Conservation (phyloP, 768 basidiomycete species). For the Lentinula aciculospora region DNA sequence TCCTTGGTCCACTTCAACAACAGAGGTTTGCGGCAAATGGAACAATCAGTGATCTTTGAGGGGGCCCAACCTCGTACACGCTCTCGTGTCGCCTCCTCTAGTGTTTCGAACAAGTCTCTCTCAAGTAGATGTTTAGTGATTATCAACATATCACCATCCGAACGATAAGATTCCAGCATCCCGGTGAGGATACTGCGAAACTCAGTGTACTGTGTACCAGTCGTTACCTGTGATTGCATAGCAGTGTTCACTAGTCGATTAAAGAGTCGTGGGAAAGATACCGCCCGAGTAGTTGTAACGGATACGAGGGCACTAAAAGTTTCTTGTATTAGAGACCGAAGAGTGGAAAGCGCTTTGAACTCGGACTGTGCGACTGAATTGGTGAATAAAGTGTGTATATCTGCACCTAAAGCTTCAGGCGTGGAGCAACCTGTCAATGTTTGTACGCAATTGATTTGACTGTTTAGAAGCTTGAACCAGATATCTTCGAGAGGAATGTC, state of each 20-base stretch:
- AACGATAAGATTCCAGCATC: conserved; percentile 94
- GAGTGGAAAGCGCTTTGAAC: conserved; percentile 34
- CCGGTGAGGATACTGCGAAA: conserved; percentile 86
- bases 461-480: conserved; percentile 83
- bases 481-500: conserved; percentile 67
- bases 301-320: conserved; percentile 83
- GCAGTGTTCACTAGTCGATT: conserved; percentile 82
- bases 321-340: conserved; percentile 76
- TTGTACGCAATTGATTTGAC: conserved; percentile 79
- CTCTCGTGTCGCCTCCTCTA: conserved; percentile 55
- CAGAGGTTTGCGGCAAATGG: conserved; percentile 46
- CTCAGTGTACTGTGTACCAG: conserved; percentile 77
- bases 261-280: conserved; percentile 92
- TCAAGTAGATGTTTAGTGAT: conserved; percentile 81
- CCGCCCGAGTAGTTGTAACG: conserved; percentile 67
- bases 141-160: conserved; percentile 83
- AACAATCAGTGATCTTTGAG: conserved; percentile 38
- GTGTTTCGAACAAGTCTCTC: conserved; percentile 73
- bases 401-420: conserved; percentile 13
- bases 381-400: conserved; percentile 15
- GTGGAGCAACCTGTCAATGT: conserved; percentile 44
- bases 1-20: conserved; percentile 15
- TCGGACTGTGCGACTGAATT: conserved; percentile 16
- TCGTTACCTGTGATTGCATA: conserved; percentile 39
- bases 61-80: conserved; percentile 60